A percentile compares a stretch with the other conserved stretches of the same genome.
These are phyloP conservation scores for Apiotrichum gamsii DNA, from an alignment of 1,284 basidiomycete genomes.

Conservation along the genomic window DNA sequence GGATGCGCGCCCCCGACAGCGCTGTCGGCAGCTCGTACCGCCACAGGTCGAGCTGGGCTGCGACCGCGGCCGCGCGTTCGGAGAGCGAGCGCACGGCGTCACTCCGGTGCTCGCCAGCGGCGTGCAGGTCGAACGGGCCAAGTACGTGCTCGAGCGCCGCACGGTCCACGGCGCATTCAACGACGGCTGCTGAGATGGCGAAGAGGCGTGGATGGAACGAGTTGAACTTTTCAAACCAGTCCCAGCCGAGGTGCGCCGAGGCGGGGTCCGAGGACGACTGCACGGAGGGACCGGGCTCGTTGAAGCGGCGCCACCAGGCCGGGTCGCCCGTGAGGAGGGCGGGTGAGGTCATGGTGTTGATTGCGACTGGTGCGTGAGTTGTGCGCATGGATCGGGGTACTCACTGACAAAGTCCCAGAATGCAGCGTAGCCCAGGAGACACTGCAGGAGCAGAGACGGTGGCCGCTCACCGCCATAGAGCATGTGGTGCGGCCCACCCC, in stretches of 20 bases:
- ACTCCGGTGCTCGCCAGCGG: background rate
- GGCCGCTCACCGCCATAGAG: conserved; percentile 9
- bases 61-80: background rate
- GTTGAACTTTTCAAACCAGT: conserved; percentile 2
- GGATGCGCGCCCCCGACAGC: conserved; percentile 8
- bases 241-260: background rate
- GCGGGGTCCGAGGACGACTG: background rate
- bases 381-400: background rate
- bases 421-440: conserved; percentile 20
- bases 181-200: background rate
- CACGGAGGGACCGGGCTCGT: background rate
- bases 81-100: no score
- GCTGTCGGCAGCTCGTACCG: background rate
- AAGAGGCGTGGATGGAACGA: background rate
- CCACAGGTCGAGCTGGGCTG: background rate
- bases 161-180: background rate
- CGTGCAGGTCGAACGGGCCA: background rate
- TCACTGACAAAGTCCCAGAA: conserved; percentile 22
- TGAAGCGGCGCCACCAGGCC: conserved; percentile 19
- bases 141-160: background rate
- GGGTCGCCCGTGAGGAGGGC: conserved; percentile 10
- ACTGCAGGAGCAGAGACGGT: conserved; percentile 13
- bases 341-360: conserved; percentile 13
- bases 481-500: conserved; percentile 23
- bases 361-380: conserved; percentile 3